phyloP scores from a whole-genome alignment of 2,329 filamentous ascomycete species.

The Calonectria multiphialidica region DNA sequence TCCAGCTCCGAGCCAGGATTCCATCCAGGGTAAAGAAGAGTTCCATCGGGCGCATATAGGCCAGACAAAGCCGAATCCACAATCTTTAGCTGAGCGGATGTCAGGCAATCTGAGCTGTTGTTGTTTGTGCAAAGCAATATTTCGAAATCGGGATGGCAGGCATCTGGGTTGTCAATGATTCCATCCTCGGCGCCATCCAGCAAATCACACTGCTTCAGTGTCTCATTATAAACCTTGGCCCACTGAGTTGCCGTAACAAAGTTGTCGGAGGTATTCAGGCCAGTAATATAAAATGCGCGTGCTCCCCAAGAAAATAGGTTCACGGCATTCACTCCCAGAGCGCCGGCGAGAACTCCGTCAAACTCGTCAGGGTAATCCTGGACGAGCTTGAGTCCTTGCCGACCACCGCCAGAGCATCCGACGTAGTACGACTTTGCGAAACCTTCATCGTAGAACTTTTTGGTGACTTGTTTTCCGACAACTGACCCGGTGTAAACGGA shows the following conservation, averaged over 20 bases:
- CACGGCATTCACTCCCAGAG: neutral
- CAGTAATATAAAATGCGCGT: neutral
- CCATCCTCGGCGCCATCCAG: neutral
- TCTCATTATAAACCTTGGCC: neutral
- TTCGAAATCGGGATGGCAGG: neutral
- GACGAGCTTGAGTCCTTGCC: neutral
- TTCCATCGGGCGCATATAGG: neutral
- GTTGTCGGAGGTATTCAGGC: neutral
- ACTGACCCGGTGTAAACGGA: neutral
- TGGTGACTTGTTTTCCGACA: neutral
- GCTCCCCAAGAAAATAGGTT: neutral
- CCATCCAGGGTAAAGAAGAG: neutral
- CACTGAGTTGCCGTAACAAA: neutral
- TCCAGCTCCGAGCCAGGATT: neutral
- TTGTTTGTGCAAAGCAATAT: neutral
- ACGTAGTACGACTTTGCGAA: neutral
- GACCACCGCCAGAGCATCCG: neutral
- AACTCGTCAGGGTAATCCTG: neutral
- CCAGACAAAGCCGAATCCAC: neutral
- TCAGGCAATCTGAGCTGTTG: neutral
- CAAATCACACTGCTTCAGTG: neutral
- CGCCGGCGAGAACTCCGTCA: neutral
- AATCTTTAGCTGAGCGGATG: neutral
- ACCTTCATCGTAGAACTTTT: neutral
- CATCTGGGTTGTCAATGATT: neutral